These are phyloP conservation scores for Candida gorgasii DNA, from an alignment of 805 yeast species.

Conservation along the genomic window DNA sequence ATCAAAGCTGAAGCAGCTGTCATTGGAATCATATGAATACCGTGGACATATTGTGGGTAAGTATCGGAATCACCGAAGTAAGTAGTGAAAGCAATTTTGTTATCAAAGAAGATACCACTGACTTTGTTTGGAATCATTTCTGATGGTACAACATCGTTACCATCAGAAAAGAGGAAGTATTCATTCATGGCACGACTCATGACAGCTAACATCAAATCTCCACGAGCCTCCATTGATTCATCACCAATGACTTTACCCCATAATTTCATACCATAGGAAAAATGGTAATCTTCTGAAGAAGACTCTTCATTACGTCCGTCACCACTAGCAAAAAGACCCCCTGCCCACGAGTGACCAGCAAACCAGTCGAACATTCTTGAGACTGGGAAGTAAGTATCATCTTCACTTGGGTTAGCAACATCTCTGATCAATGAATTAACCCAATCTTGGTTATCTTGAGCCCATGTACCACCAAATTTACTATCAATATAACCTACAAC, in stretches of 20 bases:
- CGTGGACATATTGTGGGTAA: conserved; percentile 62
- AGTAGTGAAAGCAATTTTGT: conserved; percentile 71
- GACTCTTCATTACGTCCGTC: conserved; percentile 81
- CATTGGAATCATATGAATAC: conserved; percentile 76
- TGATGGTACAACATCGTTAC: conserved; percentile 56
- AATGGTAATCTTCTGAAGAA: conserved; percentile 72
- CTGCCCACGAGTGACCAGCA: conserved; percentile 78
- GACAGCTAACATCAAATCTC: conserved; percentile 63
- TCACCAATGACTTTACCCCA: conserved; percentile 67
- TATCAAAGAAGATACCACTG: conserved; percentile 71
- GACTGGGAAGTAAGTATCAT: conserved; percentile 66
- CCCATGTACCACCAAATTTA: conserved; percentile 56
- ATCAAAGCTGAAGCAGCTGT: conserved; percentile 67
- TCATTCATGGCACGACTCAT: conserved; percentile 52
- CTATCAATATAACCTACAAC: conserved; percentile 67
- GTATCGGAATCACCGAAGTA: conserved; percentile 56
- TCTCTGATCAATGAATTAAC: conserved; percentile 65
- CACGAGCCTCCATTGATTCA: conserved; percentile 54
- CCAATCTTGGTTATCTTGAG: conserved; percentile 49
- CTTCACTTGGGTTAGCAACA: conserved; percentile 60
- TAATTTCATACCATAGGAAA: conserved; percentile 65
- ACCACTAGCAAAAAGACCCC: conserved; percentile 65
- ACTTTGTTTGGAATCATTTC: conserved; percentile 61
- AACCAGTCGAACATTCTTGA: conserved; percentile 75
- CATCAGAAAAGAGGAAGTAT: conserved; percentile 54